phyloP scores from a whole-genome alignment of 345 rosid species.

The Pseudoturritis turrita region DNA sequence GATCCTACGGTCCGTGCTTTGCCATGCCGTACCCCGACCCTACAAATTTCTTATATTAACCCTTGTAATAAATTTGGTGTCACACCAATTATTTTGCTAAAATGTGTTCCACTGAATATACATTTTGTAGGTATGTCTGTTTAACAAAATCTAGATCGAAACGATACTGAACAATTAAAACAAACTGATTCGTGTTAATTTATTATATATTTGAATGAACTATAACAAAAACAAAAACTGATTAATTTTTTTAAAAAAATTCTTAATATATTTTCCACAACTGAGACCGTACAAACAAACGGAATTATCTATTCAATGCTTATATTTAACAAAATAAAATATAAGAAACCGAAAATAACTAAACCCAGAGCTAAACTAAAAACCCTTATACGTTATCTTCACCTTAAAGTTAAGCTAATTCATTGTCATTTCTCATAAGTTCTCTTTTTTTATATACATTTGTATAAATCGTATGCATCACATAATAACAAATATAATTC shows the following conservation, averaged over 20 bases:
- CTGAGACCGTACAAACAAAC: no score
- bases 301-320: no score
- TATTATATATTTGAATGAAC: no score
- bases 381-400: not conserved
- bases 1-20: constrained; percentile 25
- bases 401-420: no score
- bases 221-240: no score
- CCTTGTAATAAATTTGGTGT: not conserved
- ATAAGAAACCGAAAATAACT: no score
- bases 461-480: not conserved
- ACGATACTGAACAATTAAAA: not conserved
- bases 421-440: not conserved
- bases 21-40: constrained; percentile 22
- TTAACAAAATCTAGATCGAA: not conserved
- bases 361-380: not conserved
- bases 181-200: no score
- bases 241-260: no score
- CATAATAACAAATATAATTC: not conserved
- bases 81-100: not conserved
- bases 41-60: constrained; percentile 2
- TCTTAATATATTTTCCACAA: no score
- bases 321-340: no score
- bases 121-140: not conserved
- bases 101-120: not conserved
- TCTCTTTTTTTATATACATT: not conserved